These are phyloP conservation scores for Rhizopus stolonifer DNA, from an alignment of 371 early-diverging fungal species.

Conservation along the genomic window DNA sequence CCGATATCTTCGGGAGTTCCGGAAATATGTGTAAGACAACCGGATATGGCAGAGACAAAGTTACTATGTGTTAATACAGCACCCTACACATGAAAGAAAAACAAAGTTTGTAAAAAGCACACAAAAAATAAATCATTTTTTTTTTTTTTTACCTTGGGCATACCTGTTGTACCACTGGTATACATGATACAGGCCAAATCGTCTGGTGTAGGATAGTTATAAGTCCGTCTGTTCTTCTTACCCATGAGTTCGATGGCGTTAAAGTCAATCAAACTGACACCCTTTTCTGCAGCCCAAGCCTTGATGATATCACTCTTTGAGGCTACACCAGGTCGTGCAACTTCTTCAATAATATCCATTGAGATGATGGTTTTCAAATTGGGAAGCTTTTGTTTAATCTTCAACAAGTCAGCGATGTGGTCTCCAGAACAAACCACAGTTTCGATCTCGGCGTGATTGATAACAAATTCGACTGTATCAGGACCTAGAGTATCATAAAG, in stretches of 20 bases:
- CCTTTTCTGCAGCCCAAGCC: slow-evolving; percentile 56
- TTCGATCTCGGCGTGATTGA: slow-evolving; percentile 73
- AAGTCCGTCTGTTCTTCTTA: slow-evolving; percentile 38
- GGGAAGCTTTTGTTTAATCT: slow-evolving; percentile 52
- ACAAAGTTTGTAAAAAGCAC: neutral
- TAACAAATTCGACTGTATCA: slow-evolving; percentile 67
- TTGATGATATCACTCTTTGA: slow-evolving; percentile 45
- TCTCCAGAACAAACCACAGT: slow-evolving; percentile 73
- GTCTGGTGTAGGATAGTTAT: slow-evolving; percentile 49
- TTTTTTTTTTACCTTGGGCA: slow-evolving; percentile 51
- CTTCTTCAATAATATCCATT: slow-evolving; percentile 67
- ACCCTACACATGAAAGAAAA: slow-evolving; percentile 28
- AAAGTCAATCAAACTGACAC: slow-evolving; percentile 56
- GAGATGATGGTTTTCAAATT: slow-evolving; percentile 73
- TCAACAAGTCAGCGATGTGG: slow-evolving; percentile 62
- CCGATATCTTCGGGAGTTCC: slow-evolving; percentile 34
- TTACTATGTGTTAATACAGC: slow-evolving; percentile 54
- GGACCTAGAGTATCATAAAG: slow-evolving; percentile 96
- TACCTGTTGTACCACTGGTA: slow-evolving; percentile 90
- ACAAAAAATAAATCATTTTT: slow-evolving; percentile 7
- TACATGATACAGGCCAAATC: slow-evolving; percentile 92
- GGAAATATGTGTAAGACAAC: slow-evolving; percentile 24
- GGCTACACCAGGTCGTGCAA: slow-evolving; percentile 33
- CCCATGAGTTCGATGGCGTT: slow-evolving; percentile 64
- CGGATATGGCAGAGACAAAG: slow-evolving; percentile 44